Evolutionary conservation across 192 early-diverging fungal species (phyloP).

Genomic region (Backusella australiensis): DNA sequence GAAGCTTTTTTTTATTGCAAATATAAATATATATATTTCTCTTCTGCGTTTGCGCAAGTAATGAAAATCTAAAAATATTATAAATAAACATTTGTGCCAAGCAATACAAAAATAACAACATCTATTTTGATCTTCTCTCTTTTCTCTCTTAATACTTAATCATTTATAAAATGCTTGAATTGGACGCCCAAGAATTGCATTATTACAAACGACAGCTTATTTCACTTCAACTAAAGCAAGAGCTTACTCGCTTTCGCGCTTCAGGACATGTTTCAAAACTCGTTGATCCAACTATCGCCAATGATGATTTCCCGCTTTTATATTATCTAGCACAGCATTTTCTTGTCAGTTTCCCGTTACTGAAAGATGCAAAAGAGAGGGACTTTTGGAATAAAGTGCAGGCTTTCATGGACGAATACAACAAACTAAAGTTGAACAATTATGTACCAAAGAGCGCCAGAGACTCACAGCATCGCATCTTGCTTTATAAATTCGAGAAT

Average conservation of each 20-base stretch:
- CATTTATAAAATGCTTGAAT: not conserved
- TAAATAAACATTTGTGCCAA: not conserved
- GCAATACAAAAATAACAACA: not conserved
- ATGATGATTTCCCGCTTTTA: slow-evolving; percentile 42
- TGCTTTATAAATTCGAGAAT: slow-evolving; percentile 35
- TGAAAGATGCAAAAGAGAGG: slow-evolving; percentile 31
- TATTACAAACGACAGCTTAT: slow-evolving; percentile 56
- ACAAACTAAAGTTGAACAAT: slow-evolving; percentile 37
- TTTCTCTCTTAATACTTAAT: not conserved
- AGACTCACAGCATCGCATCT: slow-evolving; percentile 27
- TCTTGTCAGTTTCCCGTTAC: slow-evolving; percentile 49
- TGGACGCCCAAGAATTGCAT: slow-evolving; percentile 40
- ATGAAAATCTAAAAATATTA: not conserved
- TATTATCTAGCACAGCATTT: slow-evolving; percentile 42
- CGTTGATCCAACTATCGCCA: slow-evolving; percentile 13
- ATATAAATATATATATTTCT: not conserved
- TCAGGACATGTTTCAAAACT: slow-evolving; percentile 23
- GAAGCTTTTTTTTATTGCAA: not conserved
- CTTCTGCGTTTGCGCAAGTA: not conserved
- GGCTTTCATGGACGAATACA: slow-evolving; percentile 47
- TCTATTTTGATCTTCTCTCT: not conserved
- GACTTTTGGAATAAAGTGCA: slow-evolving; percentile 50
- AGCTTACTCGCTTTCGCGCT: slow-evolving; percentile 29
- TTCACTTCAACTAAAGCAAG: slow-evolving; percentile 42
- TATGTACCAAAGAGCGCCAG: slow-evolving; percentile 11